A percentile compares a stretch with the other conserved stretches of the same genome.
Conservation (phyloP, 176 grass and related monocot species). For the Carex myosuroides region DNA sequence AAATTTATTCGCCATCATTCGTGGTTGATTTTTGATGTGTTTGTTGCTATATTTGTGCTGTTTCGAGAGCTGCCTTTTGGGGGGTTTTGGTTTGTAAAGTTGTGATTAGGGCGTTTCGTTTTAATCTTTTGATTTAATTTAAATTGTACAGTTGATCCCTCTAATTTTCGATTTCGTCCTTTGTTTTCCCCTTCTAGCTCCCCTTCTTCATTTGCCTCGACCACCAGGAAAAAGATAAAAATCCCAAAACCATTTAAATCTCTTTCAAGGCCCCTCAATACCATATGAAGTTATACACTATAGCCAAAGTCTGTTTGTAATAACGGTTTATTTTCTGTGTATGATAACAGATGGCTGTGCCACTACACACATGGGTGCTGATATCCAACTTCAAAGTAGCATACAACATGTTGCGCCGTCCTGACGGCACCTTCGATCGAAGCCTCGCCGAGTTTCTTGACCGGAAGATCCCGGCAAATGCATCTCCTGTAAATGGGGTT, state of each 20-base stretch:
- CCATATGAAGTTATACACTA: background rate
- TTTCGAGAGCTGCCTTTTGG: conserved; percentile 26
- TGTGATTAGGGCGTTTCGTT: conserved; percentile 1
- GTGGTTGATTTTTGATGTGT: background rate
- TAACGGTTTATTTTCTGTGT: conserved; percentile 8
- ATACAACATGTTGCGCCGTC: conserved; percentile 85
- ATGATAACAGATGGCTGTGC: conserved; percentile 59
- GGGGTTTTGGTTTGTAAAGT: background rate
- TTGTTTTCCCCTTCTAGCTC: conserved; percentile 12
- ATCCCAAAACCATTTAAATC: background rate
- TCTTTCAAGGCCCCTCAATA: background rate
- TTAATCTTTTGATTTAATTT: conserved; percentile 9
- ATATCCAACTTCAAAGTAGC: conserved; percentile 98
- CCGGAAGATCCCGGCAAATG: conserved; percentile 54
- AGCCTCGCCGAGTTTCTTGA: conserved; percentile 76
- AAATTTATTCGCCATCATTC: background rate
- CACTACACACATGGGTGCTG: conserved; percentile 89
- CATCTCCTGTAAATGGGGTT: conserved; percentile 49
- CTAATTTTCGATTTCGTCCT: conserved; percentile 17
- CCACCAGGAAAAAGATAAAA: background rate
- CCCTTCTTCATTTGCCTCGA: conserved; percentile 6
- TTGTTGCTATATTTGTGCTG: conserved; percentile 13
- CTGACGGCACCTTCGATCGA: conserved; percentile 95
- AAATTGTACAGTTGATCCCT: conserved; percentile 18
- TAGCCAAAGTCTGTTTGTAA: background rate